Conservation (phyloP, 2,329 filamentous ascomycete species). For the Colletotrichum endophyticum region DNA sequence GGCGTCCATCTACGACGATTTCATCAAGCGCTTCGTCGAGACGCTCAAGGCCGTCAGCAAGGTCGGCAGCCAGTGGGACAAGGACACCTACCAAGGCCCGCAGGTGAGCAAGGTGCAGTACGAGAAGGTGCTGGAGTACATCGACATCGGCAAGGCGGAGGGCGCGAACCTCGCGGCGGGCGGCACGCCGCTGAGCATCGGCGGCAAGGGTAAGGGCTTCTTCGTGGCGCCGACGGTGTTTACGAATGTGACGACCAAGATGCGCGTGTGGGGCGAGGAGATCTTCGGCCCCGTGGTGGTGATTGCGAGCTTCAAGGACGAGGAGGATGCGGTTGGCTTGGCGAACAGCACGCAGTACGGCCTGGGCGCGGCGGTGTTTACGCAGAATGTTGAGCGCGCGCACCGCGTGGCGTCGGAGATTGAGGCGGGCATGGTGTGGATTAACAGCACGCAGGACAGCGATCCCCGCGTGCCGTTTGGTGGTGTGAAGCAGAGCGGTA, state of each 20-base stretch:
- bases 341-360: conserved; percentile 64
- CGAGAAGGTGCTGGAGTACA: conserved; percentile 72
- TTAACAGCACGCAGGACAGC: conserved; percentile 52
- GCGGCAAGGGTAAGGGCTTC: conserved; percentile 42
- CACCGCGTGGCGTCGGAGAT: conserved; percentile 59
- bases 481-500: conserved; percentile 54
- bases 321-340: conserved; percentile 45
- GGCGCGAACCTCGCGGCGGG: conserved; percentile 70
- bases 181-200: conserved; percentile 47
- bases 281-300: conserved; percentile 51
- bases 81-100: conserved; percentile 75
- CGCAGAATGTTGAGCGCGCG: conserved; percentile 56
- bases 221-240: conserved; percentile 53
- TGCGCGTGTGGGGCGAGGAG: conserved; percentile 51
- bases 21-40: conserved; percentile 65
- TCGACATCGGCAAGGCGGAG: conserved; percentile 71
- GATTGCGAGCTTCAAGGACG: conserved; percentile 45
- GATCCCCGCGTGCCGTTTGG: conserved; percentile 50
- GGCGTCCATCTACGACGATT: conserved; percentile 64
- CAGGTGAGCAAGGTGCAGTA: conserved; percentile 76
- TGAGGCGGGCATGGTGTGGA: conserved; percentile 64
- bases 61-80: conserved; percentile 73
- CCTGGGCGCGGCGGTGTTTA: conserved; percentile 67
- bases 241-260: conserved; percentile 42
- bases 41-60: conserved; percentile 61